Evolutionary conservation across 495 filamentous ascomycete genomes (phyloP), one percentile per base, ranked within the genome.

Genomic region (Talaromyces nanjingensis): DNA sequence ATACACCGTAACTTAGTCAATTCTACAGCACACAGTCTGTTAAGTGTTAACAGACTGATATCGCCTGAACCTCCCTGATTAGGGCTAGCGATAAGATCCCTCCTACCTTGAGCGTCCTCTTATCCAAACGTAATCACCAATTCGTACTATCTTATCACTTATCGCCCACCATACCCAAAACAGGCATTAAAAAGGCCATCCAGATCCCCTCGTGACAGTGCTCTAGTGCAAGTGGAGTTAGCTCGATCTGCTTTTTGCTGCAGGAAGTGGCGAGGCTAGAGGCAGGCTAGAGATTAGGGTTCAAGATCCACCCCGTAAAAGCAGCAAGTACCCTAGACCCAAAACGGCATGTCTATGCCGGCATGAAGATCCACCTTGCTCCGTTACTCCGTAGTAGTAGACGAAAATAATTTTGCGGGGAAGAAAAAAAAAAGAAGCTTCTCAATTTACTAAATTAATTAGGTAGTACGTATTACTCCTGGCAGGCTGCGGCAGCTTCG

Each of bases 41-140:
- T 7, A 7, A 27, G 9, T 12, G 16, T 14, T 7, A 7, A 27
- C 27, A 33, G 31, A 33, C 31, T 8, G 54, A 16, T 16, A 29
- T 22, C 60, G 60, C 42, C 16, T 62, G 60, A 54, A 54, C 60
- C 60, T 62, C 60, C 60, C 60, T 22, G 42, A 62, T 62, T 53
- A 22, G 60, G 60, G 27, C 59, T 61, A 49, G 37, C 22, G 53
- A 56, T 56, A 56, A 29, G 53, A 12, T 42, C 20, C 47, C 47
- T 6, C 6, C 47, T 22, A 22, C 12, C 16, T 18, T 4, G 16
- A n/a, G 7, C 2, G 1, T 39, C 2, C 37, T 16, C 37, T 49
- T 20, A 20, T 49, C 45, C 45, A 49, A 49, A 49, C 45, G 45
- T 49, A 49, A 20, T 20, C 29, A 31, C 29, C 27, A 27, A 27